Evolutionary conservation across 176 grass and related monocot species (phyloP).

Genomic region (bread wheat (Triticum aestivum)): IWGSC_CS_RefSeq_v2.1 NC_057800.1:323504769-323505268

Average conservation of each 20-base stretch:
- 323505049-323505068: slow-evolving; percentile 33
- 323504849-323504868: slow-evolving; percentile 66
- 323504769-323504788: not conserved
- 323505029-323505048: slow-evolving; percentile 1
- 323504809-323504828: slow-evolving; percentile 81
- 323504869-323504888: slow-evolving; percentile 44
- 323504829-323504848: slow-evolving; percentile 77
- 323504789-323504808: slow-evolving; percentile 48
- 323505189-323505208: no score
- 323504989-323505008: not conserved
- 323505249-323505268: no score
- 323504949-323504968: slow-evolving; percentile 21
- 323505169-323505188: no score
- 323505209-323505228: no score
- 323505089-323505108: not conserved
- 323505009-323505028: slow-evolving; percentile 4
- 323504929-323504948: slow-evolving; percentile 14
- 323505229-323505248: no score
- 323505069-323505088: slow-evolving; percentile 28
- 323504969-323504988: slow-evolving; percentile 21
- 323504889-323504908: slow-evolving; percentile 5
- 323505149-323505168: no score
- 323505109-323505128: not conserved
- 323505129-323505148: no score
- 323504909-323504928: slow-evolving; percentile 59